Base-by-base conservation (phyloP, 257 asterid species). In the Avicennia marina region DNA sequence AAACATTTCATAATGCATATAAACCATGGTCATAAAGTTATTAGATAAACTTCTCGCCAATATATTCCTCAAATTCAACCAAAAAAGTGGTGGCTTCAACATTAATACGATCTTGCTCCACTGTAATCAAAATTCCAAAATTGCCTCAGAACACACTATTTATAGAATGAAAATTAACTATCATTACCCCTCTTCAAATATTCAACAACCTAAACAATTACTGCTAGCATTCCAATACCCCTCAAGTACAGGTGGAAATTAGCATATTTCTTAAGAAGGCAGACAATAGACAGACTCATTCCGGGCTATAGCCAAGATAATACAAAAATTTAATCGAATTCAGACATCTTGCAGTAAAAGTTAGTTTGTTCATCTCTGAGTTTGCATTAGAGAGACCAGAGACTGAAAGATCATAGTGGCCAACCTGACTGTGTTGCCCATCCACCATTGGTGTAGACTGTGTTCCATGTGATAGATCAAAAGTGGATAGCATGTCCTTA, bases 341-440 rank as follows among this genome's bases (percentile, higher is more conserved):
- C n/a, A n/a, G n/a, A n/a, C n/a, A n/a, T n/a, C n/a, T n/a, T 26
- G 21, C 6, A 53, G 58, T 24, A 49, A 38, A 42, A 32, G 42
- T 7, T 7, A 21, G 45, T 40, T 24, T 29, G 18, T 20, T 9
- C 43, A n/a, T n/a, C n/a, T 24, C 12, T 26, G 40, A 44, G 38
- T 56, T 8, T 21, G 34, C 29, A 24, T 17, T 47, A 31, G 53
- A 55, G 51, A 44, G 19, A 56, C 21, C 2, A 63, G 55, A 0
- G 56, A 25, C 24, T 60, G 36, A 29, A 52, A 45, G 50, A 32
- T 19, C 60, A 33, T 15, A 43, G 32, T 8, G 25, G 53, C 51
- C 41, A 42, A 74, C 98, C 95, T 81, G 94, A 71, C 73, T 72
- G 56, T 69, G 74, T 32, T 83, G 83, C 53, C 94, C 95, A 67